Evolutionary conservation across 2,329 filamentous ascomycete genomes (phyloP), one percentile per base, ranked within the genome.

Genomic region (Remersonia thermophila): DNA sequence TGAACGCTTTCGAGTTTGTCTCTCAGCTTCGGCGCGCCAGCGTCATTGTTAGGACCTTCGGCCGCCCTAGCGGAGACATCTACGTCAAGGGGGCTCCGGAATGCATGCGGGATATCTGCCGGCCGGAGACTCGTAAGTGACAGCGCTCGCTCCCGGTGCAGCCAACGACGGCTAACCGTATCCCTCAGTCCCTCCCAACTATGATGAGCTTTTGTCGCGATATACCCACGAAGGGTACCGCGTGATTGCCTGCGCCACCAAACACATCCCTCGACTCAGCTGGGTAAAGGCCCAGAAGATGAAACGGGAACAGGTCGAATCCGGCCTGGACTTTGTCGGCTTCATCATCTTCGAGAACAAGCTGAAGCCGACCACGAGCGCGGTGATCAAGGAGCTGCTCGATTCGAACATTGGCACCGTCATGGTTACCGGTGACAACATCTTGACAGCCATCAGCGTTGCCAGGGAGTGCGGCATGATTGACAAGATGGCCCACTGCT

Each of bases 291-390:
- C 87, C 6, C 86, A 96, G 52, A 94, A 93, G 62, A 87, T 96
- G 80, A 82, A 77, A 48, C 80, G 91, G 20, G 64, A 77, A 27
- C 83, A 95, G 36, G 87, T 83, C 7, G 91, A 98, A 57, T 80
- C 74, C 3, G 69, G 77, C 23, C 71, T 98, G 9, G 77, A 89
- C 31, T 96, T 98, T 52, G 71, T 87, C 26, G 91, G 91, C 4
- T 98, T 98, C 60, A 96, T 98, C 53, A 80, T 98, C 36, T 98
- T 98, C 50, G 91, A 98, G 61, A 98, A 98, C 62, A 98, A 98
- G 60, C 65, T 98, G 42, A 98, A 98, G 57, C 79, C 83, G 2
- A 86, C 75, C 14, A 95, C 89, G 0, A 71, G 83, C 2, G 71
- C 70, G 2, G 82, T 95, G 25, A 74, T 98, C 17, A 71, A 81